A percentile compares a stretch with the other conserved stretches of the same genome.
Conservation (phyloP, 2,329 filamentous ascomycete species). For the Aquanectria penicillioides region DNA sequence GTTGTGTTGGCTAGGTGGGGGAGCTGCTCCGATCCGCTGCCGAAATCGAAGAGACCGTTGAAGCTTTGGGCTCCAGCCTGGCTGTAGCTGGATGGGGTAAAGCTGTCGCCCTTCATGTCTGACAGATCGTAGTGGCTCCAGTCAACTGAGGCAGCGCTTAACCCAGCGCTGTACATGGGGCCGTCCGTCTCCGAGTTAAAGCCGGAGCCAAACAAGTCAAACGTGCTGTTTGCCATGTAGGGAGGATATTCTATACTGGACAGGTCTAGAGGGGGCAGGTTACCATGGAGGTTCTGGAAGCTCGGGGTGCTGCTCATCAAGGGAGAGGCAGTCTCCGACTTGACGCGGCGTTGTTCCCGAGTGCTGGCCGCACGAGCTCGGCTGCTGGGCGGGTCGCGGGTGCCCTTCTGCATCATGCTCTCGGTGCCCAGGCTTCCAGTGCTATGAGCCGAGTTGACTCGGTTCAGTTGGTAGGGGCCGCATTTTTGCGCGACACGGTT, state of each 20-base stretch:
- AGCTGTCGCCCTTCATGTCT: slow-evolving; percentile 57
- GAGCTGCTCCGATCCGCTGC: slow-evolving; percentile 63
- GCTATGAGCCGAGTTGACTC: slow-evolving; percentile 67
- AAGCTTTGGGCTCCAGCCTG: slow-evolving; percentile 62
- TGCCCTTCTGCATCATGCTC: slow-evolving; percentile 51
- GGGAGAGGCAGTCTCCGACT: slow-evolving; percentile 71
- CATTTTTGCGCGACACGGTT: slow-evolving; percentile 69
- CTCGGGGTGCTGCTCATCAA: slow-evolving; percentile 59
- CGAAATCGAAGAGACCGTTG: slow-evolving; percentile 62
- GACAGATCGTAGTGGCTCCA: slow-evolving; percentile 59
- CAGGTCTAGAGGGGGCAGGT: slow-evolving; percentile 67
- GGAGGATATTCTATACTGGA: slow-evolving; percentile 63
- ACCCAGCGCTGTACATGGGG: slow-evolving; percentile 70
- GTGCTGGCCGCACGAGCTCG: slow-evolving; percentile 51
- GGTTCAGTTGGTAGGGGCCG: slow-evolving; percentile 69
- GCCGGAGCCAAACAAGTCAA: slow-evolving; percentile 63
- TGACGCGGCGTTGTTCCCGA: slow-evolving; percentile 62
- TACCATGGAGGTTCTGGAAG: slow-evolving; percentile 62
- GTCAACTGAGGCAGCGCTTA: slow-evolving; percentile 64
- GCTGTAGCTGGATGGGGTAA: slow-evolving; percentile 65
- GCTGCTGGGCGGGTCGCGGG: slow-evolving; percentile 48
- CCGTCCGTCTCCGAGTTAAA: slow-evolving; percentile 62
- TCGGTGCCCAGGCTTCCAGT: slow-evolving; percentile 58
- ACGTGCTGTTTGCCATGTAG: slow-evolving; percentile 56
- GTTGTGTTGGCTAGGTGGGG: slow-evolving; percentile 65